Evolutionary conservation across 768 basidiomycete genomes (phyloP).

Genomic region (Naganishia antarctica): DNA sequence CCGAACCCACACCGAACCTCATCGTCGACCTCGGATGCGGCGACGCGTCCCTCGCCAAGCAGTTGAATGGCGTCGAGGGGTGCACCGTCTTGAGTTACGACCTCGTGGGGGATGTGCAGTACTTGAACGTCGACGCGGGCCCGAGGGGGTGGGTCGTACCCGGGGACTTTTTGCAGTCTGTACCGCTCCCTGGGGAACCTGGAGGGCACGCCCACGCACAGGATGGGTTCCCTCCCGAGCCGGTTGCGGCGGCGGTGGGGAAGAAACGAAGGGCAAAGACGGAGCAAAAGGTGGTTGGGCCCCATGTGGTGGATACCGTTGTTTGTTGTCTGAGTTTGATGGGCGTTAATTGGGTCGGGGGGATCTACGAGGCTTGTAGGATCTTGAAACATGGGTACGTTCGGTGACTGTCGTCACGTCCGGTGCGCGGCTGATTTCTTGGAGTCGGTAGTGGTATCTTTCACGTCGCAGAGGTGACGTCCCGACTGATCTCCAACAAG

Average conservation of each 20-base stretch:
- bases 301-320: constrained; percentile 79
- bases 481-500: constrained; percentile 45
- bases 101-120: constrained; percentile 42
- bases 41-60: constrained; percentile 77
- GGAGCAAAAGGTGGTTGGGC: constrained; percentile 55
- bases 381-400: constrained; percentile 73
- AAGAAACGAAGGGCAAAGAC: constrained; percentile 24
- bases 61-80: constrained; percentile 61
- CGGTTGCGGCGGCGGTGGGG: neutral
- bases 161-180: constrained; percentile 74
- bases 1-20: constrained; percentile 58
- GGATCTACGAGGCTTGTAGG: constrained; percentile 82
- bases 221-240: constrained; percentile 12
- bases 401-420: too few relatives aligned
- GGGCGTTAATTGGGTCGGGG: constrained; percentile 93
- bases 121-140: neutral
- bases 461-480: constrained; percentile 50
- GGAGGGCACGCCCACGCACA: constrained; percentile 29
- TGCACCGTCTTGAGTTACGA: constrained; percentile 47
- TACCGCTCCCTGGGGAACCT: constrained; percentile 73
- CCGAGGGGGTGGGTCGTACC: constrained; percentile 69
- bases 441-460: constrained; percentile 45
- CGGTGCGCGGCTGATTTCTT: too few relatives aligned
- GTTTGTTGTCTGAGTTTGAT: constrained; percentile 94
- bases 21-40: constrained; percentile 94